Evolutionary conservation across 2,329 filamentous ascomycete genomes (phyloP).

Genomic region (Claviceps sp.): DNA sequence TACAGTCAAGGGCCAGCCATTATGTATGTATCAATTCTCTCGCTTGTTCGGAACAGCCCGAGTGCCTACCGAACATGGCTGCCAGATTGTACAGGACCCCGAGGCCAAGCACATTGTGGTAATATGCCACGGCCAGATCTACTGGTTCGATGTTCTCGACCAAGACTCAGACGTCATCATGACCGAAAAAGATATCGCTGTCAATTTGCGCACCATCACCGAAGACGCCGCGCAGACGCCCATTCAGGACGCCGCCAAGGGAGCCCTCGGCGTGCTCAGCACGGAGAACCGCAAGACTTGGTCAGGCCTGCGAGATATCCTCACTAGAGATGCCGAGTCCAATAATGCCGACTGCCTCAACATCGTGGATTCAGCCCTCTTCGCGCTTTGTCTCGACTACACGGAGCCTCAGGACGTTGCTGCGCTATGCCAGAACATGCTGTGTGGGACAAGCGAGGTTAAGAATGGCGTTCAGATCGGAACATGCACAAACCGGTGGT

Average conservation of each 20-base stretch:
- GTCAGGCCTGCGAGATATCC: constrained; percentile 78
- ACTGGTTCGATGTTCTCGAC: constrained; percentile 97
- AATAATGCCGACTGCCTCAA: constrained; percentile 95
- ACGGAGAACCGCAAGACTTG: constrained; percentile 95
- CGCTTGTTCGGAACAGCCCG: constrained; percentile 88
- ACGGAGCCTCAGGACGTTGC: constrained; percentile 70
- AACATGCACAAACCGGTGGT: constrained; percentile 97
- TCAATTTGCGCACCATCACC: constrained; percentile 85
- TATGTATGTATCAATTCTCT: constrained; percentile 98
- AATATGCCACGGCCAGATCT: constrained; percentile 88
- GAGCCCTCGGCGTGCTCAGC: constrained; percentile 81
- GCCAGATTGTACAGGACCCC: constrained; percentile 88
- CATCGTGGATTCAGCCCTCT: constrained; percentile 88
- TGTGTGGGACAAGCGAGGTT: constrained; percentile 85
- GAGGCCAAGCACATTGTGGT: constrained; percentile 89
- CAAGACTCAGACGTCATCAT: constrained; percentile 92
- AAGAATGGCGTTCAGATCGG: constrained; percentile 91
- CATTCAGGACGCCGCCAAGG: constrained; percentile 90
- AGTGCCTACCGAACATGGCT: constrained; percentile 87
- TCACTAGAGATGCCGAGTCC: constrained; percentile 73
- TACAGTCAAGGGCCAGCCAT: constrained; percentile 64
- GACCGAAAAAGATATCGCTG: constrained; percentile 83
- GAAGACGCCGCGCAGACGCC: constrained; percentile 82
- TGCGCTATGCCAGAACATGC: constrained; percentile 94
- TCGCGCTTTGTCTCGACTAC: constrained; percentile 85